Percentiles rank a stretch among this genome's conserved stretches.
phyloP scores from a whole-genome alignment of 257 asterid species.

The Linderniella brevidens region DNA sequence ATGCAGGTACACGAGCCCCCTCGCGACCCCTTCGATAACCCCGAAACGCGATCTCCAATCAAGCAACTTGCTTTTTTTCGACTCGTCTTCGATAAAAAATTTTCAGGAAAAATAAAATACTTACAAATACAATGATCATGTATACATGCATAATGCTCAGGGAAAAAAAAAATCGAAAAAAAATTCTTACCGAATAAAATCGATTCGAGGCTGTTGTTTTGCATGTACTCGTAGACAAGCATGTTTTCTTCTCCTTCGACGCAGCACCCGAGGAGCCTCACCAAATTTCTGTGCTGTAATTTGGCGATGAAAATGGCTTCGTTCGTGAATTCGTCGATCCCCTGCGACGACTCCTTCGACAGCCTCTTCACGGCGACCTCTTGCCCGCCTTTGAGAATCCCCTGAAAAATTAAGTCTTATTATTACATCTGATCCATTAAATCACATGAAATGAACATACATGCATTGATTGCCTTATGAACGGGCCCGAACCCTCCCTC shows the following conservation, averaged over 20 bases:
- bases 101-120: no score
- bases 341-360: slow-evolving; percentile 48
- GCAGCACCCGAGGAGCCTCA: slow-evolving; percentile 60
- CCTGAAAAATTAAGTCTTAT: no score
- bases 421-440: no score
- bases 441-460: no score
- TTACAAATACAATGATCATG: no score
- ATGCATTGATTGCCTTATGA: slow-evolving; percentile 81
- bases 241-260: slow-evolving; percentile 55
- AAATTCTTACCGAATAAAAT: slow-evolving; percentile 46
- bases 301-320: slow-evolving; percentile 58
- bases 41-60: slow-evolving; percentile 50
- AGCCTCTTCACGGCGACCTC: slow-evolving; percentile 66
- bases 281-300: slow-evolving; percentile 59
- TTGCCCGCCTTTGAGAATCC: slow-evolving; percentile 25
- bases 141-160: no score
- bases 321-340: slow-evolving; percentile 55
- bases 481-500: slow-evolving; percentile 90
- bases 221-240: slow-evolving; percentile 62
- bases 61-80: slow-evolving; percentile 28
- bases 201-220: slow-evolving; percentile 52
- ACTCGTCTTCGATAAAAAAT: no score
- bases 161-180: no score
- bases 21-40: slow-evolving; percentile 49
- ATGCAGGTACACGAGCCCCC: slow-evolving; percentile 65